These are phyloP conservation scores for Thelephora ganbajun DNA, from an alignment of 768 basidiomycete genomes.

Conservation along the genomic window DNA sequence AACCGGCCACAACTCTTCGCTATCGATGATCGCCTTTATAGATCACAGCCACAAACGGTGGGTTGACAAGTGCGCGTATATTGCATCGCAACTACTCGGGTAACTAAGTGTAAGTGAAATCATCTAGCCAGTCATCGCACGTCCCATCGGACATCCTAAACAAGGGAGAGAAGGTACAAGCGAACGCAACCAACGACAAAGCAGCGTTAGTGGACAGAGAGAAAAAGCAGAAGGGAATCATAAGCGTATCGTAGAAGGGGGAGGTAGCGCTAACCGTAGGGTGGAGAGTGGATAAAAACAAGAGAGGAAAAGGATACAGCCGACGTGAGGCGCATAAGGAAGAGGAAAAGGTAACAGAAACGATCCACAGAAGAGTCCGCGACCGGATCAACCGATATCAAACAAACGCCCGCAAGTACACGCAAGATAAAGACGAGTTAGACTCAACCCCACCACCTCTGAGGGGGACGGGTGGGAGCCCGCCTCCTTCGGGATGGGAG, in stretches of 20 bases:
- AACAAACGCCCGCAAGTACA: slow-evolving; percentile 1
- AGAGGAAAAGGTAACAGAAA: slow-evolving; percentile 18
- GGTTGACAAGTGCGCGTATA: too few relatives aligned
- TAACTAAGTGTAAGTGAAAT: slow-evolving; percentile 4
- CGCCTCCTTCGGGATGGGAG: slow-evolving; percentile 8
- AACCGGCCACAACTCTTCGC: too few relatives aligned
- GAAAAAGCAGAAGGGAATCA: slow-evolving; percentile 11
- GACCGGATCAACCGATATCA: slow-evolving; percentile 17
- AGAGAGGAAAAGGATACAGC: slow-evolving; percentile 9
- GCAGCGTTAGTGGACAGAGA: slow-evolving; percentile 5
- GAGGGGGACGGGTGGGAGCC: slow-evolving; percentile 10
- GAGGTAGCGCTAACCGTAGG: slow-evolving; percentile 13
- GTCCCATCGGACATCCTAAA: slow-evolving; percentile 11
- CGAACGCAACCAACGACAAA: background rate
- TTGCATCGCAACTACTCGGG: background rate
- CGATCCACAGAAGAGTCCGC: slow-evolving; percentile 11
- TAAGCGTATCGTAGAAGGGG: too few relatives aligned
- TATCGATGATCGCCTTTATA: too few relatives aligned
- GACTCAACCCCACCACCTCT: slow-evolving; percentile 16
- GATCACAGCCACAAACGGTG: too few relatives aligned
- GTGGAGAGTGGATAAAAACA: slow-evolving; percentile 16
- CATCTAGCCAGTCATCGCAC: slow-evolving; percentile 7
- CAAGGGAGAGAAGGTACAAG: background rate
- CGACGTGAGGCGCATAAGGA: slow-evolving; percentile 15
- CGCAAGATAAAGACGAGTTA: slow-evolving; percentile 5